A percentile compares a stretch with the other conserved stretches of the same genome.
phyloP scores from a whole-genome alignment of 208 protist species.

The Trichomonas vaginalis region DNA sequence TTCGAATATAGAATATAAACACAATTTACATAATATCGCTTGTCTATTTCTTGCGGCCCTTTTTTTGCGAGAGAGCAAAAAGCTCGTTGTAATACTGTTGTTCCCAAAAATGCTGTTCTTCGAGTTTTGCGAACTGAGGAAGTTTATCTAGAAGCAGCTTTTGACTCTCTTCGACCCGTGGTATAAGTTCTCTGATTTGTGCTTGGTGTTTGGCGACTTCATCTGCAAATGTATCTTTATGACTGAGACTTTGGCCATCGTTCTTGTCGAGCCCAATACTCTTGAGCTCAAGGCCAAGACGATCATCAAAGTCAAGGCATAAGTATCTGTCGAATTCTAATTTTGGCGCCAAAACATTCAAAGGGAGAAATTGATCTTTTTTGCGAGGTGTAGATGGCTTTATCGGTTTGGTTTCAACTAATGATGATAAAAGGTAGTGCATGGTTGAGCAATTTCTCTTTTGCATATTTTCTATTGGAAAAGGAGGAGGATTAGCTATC shows the following conservation, averaged over 20 bases:
- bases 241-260: too few relatives aligned
- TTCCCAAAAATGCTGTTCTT: background rate
- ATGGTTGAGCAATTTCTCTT: background rate
- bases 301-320: background rate
- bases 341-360: background rate
- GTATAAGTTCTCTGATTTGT: background rate
- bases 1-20: background rate
- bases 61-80: background rate
- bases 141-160: background rate
- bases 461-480: background rate
- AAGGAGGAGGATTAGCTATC: background rate
- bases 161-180: background rate
- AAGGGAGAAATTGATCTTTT: background rate
- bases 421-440: background rate
- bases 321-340: background rate
- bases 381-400: background rate
- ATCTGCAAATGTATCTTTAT: background rate
- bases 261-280: background rate
- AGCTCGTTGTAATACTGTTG: background rate
- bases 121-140: background rate
- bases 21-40: background rate
- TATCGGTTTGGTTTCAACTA: background rate
- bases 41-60: background rate
- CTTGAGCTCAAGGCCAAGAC: background rate
- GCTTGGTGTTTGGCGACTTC: background rate